Conservation (phyloP, 2,329 filamentous ascomycete species). For the Aspergillus sp. region DNA sequence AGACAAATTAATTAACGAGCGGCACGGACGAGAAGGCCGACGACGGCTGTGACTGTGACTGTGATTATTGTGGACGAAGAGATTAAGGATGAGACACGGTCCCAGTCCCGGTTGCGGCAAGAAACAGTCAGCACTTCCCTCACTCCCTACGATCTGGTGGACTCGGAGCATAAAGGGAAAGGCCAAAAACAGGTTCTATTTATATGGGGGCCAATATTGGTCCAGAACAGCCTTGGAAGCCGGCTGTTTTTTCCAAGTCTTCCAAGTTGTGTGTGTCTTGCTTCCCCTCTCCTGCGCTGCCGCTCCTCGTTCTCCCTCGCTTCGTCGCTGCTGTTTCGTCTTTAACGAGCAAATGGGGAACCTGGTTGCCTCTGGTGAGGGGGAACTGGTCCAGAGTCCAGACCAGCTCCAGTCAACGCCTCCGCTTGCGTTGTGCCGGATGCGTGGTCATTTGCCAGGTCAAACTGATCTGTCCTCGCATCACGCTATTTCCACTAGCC, state of each 20-base stretch:
- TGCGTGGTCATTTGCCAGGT: constrained; percentile 13
- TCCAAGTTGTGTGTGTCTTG: not conserved
- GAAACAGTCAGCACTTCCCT: not conserved
- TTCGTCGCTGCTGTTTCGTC: not conserved
- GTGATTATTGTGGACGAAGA: not conserved
- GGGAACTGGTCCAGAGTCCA: not conserved
- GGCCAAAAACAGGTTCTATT: not conserved
- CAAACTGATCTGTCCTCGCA: constrained; percentile 6
- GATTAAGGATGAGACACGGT: constrained; percentile 1
- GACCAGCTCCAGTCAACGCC: constrained; percentile 3
- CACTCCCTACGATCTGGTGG: no score
- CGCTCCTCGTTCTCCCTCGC: not conserved
- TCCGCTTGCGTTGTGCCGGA: constrained; percentile 15
- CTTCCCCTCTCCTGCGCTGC: not conserved
- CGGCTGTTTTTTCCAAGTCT: not conserved
- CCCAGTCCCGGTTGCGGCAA: not conserved
- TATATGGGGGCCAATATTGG: constrained; percentile 5
- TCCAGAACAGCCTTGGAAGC: not conserved
- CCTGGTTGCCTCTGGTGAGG: not conserved
- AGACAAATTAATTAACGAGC: constrained; percentile 8
- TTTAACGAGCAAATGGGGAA: not conserved
- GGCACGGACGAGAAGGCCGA: not conserved
- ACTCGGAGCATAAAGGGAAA: not conserved
- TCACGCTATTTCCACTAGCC: constrained; percentile 9
- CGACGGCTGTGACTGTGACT: not conserved